Base-by-base conservation (phyloP, 2,329 filamentous ascomycete genomes). In the Stachybotrys chlorohalonatus region DNA sequence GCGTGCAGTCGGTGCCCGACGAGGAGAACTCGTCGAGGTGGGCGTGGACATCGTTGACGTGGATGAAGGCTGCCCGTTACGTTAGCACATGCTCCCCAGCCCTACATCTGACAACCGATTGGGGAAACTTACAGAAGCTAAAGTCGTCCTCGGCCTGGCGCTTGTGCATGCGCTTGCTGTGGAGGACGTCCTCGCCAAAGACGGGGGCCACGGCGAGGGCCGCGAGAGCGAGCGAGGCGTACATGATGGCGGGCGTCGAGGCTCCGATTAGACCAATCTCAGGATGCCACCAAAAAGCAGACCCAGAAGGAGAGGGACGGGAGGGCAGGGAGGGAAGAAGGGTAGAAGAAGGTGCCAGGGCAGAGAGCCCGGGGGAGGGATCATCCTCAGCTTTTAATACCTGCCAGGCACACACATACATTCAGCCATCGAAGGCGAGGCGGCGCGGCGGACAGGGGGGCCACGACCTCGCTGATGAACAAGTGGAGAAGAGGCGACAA, bases 21-120 rank as follows among this genome's bases (percentile, higher is more conserved):
- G 77, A 75, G 31, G 77, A 73, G 68, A 82, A 87, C 66, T 86
- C 69, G 63, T 86, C 83, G 16, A 87, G 72, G 64, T 87, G 84
- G 13, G 84, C 78, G 64, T 87, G 84, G 13, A 87, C 81, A 64
- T 87, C 84, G 63, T 87, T 87, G 73, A 87, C 76, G 66, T 87
- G 84, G 69, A 85, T 86, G 70, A 86, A 85, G 7, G 83, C 73
- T 75, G 54, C 24, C 24, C 24, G 5, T 7, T 9, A 5, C 13
- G 36, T 8, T 42, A 42, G 36, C 8, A 24, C 24, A 24, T 24
- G 24, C 24, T 24, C 24, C 24, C 24, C 24, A 24, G 24, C 24
- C 24, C 13, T 42, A 5, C 36, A 42, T 42, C 36, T 3, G 8
- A 17, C 7, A 11, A 6, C 11, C n/a, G 16, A 5, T 5, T 31